phyloP scores from a whole-genome alignment of 176 grass and related monocot genomes.

The Aechmea fasciata region DNA sequence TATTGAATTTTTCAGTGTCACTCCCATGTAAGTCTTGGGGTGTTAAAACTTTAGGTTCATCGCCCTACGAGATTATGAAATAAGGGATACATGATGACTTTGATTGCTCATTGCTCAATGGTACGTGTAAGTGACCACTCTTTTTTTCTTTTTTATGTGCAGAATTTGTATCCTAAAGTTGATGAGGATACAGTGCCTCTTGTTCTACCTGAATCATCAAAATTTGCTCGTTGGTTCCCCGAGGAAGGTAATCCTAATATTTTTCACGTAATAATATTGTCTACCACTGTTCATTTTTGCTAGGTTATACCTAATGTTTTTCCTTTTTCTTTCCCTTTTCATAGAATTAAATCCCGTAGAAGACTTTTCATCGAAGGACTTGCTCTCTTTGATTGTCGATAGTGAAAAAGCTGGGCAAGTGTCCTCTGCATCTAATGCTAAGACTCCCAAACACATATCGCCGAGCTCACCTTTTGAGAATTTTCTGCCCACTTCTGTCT shows the following conservation, averaged over 20 bases:
- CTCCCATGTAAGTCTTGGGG: neutral
- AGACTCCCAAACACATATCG: constrained; percentile 28
- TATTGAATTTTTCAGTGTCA: neutral
- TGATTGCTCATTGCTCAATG: neutral
- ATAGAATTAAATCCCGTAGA: constrained; percentile 53
- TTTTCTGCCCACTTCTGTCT: constrained; percentile 22
- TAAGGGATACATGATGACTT: neutral
- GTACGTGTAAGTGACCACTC: neutral
- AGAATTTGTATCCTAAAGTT: constrained; percentile 46
- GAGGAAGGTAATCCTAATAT: constrained; percentile 50
- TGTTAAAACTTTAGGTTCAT: neutral
- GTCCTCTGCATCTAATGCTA: constrained; percentile 30
- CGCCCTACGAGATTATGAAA: neutral
- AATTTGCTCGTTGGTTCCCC: constrained; percentile 77
- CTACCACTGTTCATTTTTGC: constrained; percentile 14
- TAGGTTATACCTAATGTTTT: neutral
- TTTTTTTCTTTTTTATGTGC: constrained; percentile 18
- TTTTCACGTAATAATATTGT: neutral
- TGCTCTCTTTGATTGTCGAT: constrained; percentile 72
- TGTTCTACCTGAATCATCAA: constrained; percentile 72
- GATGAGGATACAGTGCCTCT: constrained; percentile 29
- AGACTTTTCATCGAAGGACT: constrained; percentile 48
- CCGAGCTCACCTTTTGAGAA: constrained; percentile 22
- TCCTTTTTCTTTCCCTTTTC: constrained; percentile 14
- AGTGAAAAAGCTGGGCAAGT: constrained; percentile 41